A percentile compares a stretch with the other conserved stretches of the same genome.
These are phyloP conservation scores for Didymella exigua DNA, from an alignment of 2,329 filamentous ascomycete genomes.

Conservation along the genomic window DNA sequence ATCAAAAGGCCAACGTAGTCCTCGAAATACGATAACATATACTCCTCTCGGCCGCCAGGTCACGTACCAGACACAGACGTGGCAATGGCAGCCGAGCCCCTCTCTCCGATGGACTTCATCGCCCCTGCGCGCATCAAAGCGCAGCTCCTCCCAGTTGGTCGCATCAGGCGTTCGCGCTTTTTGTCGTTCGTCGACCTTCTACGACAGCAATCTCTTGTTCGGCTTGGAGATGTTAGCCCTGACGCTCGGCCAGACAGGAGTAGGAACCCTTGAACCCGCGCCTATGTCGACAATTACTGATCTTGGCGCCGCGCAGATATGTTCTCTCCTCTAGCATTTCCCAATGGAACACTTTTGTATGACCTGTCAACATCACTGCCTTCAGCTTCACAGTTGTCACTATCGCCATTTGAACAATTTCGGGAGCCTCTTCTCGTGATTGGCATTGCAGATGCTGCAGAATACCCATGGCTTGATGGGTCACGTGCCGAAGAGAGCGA, in stretches of 20 bases:
- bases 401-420: constrained; percentile 89
- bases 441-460: constrained; percentile 80
- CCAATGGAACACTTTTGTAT: constrained; percentile 84
- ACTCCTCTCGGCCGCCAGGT: constrained; percentile 25
- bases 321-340: constrained; percentile 91
- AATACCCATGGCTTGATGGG: constrained; percentile 58
- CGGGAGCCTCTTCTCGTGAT: constrained; percentile 83
- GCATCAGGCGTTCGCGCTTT: constrained; percentile 82
- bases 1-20: constrained; percentile 11
- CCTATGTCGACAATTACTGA: constrained; percentile 38
- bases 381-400: constrained; percentile 75
- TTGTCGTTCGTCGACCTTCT: constrained; percentile 77
- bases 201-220: constrained; percentile 78
- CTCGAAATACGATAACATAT: constrained; percentile 27
- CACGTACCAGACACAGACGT: constrained; percentile 47
- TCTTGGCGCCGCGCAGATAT: constrained; percentile 66
- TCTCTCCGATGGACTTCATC: constrained; percentile 70
- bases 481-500: constrained; percentile 37
- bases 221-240: constrained; percentile 83
- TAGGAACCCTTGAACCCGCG: constrained; percentile 54
- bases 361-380: constrained; percentile 82
- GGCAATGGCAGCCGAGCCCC: constrained; percentile 85
- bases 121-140: constrained; percentile 90
- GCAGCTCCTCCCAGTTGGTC: constrained; percentile 83
- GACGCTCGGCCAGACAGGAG: constrained; percentile 85